These are phyloP conservation scores for Zoysia japonica DNA, from an alignment of 176 grass and related monocot genomes.

Conservation along the genomic window DNA sequence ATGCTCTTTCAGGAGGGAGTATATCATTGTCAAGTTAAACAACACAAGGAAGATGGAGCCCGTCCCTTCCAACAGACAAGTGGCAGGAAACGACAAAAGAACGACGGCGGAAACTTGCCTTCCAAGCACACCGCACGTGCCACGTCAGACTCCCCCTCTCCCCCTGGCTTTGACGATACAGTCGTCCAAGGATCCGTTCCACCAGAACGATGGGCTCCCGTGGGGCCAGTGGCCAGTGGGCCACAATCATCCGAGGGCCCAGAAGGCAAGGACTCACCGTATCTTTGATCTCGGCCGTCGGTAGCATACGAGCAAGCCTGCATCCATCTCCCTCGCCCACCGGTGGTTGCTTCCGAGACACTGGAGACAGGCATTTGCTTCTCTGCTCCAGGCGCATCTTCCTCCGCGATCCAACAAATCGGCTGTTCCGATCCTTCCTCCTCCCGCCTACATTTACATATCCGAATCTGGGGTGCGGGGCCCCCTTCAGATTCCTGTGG, in stretches of 20 bases:
- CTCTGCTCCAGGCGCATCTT: slow-evolving; percentile 16
- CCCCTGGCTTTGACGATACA: neutral
- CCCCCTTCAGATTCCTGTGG: slow-evolving; percentile 22
- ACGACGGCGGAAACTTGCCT: slow-evolving; percentile 10
- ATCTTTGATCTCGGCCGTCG: slow-evolving; percentile 16
- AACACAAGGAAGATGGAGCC: too few relatives aligned
- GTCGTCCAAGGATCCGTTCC: slow-evolving; percentile 38
- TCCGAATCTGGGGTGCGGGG: slow-evolving; percentile 23
- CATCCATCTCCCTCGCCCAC: neutral
- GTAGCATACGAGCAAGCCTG: neutral
- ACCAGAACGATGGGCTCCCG: neutral
- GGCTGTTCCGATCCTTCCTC: slow-evolving; percentile 17
- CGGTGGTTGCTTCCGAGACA: slow-evolving; percentile 10
- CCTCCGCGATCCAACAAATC: neutral
- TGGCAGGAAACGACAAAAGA: neutral
- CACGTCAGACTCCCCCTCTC: slow-evolving; percentile 29
- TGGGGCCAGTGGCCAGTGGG: neutral
- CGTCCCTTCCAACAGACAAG: neutral
- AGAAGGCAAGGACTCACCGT: neutral
- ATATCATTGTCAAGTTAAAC: too few relatives aligned
- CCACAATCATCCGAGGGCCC: neutral
- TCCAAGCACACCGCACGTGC: slow-evolving; percentile 2
- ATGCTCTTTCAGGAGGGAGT: too few relatives aligned
- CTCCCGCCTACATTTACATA: slow-evolving; percentile 2
- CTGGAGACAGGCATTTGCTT: too few relatives aligned